Percentiles rank a stretch among this genome's conserved stretches.
Conservation (phyloP, 139 green algal species). For the Klebsormidium nitens region DNA sequence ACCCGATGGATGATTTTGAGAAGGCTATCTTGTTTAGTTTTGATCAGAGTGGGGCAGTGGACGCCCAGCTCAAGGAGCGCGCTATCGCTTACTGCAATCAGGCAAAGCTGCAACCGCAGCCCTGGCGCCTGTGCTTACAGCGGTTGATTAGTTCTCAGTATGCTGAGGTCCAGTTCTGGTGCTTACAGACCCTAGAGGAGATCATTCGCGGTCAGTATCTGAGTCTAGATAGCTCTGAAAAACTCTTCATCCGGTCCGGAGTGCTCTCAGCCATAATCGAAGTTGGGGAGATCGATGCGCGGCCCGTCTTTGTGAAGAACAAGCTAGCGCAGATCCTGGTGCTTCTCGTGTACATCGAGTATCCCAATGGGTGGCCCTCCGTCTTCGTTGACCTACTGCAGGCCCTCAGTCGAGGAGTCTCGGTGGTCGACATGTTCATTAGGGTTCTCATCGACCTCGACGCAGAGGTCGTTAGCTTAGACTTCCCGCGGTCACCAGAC, state of each 20-base stretch:
- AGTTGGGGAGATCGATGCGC: too few species aligned
- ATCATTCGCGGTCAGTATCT: constrained; percentile 39
- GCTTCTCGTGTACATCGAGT: constrained; percentile 67
- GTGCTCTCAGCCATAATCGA: too few species aligned
- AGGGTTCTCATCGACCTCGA: constrained; percentile 80
- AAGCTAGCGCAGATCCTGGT: constrained; percentile 86
- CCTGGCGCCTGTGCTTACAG: constrained; percentile 71
- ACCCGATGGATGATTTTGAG: constrained; percentile 87
- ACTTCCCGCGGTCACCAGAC: constrained; percentile 63
- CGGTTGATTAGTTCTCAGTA: constrained; percentile 59
- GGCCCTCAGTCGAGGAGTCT: constrained; percentile 31
- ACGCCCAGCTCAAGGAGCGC: constrained; percentile 48
- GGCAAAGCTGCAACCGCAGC: constrained; percentile 53
- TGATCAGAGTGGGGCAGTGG: constrained; percentile 64
- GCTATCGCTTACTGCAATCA: constrained; percentile 59
- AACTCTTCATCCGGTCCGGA: too few species aligned
- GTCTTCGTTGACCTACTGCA: constrained; percentile 81
- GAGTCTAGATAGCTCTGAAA: too few species aligned
- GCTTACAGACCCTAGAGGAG: constrained; percentile 84
- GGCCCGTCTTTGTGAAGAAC: constrained; percentile 79
- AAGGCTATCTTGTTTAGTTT: constrained; percentile 83
- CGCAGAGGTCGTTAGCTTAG: constrained; percentile 84
- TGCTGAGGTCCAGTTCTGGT: constrained; percentile 94
- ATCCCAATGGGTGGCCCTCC: constrained; percentile 71
- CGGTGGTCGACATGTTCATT: constrained; percentile 81